Evolutionary conservation across 164 flowering plant species (phyloP).

Genomic region (Sedum album): DNA sequence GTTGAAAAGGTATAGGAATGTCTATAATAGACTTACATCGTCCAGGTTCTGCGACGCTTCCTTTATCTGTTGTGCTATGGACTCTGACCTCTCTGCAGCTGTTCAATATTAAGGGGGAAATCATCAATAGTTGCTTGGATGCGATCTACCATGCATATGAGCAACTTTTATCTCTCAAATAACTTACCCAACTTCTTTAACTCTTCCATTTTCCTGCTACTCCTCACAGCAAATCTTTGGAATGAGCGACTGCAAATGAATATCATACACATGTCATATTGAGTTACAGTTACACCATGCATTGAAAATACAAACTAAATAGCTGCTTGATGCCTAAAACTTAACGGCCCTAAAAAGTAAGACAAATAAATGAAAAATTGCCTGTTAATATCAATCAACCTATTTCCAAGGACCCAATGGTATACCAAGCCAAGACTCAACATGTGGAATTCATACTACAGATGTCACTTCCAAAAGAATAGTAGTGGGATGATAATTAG

Average conservation of each 20-base stretch:
- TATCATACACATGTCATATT: neutral
- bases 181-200: constrained; percentile 34
- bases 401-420: neutral
- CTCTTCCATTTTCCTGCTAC: constrained; percentile 54
- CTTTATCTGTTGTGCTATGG: constrained; percentile 50
- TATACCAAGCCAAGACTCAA: neutral
- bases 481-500: too few species aligned
- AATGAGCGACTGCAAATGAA: constrained; percentile 45
- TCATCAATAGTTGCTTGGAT: neutral
- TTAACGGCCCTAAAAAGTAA: too few species aligned
- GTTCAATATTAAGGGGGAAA: constrained; percentile 1
- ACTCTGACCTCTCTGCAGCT: constrained; percentile 48
- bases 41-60: constrained; percentile 45
- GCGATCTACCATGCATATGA: neutral
- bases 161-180: neutral
- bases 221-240: constrained; percentile 93
- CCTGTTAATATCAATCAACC: too few species aligned
- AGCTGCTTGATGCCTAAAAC: neutral
- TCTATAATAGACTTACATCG: constrained; percentile 11
- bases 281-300: neutral
- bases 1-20: neutral
- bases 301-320: constrained; percentile 14
- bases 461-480: neutral
- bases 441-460: neutral
- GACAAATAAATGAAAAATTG: too few species aligned